Percentiles rank a stretch among this genome's conserved stretches.
These are phyloP conservation scores for Scytalidium lignicola DNA, from an alignment of 2,329 filamentous ascomycete genomes.

Conservation along the genomic window DNA sequence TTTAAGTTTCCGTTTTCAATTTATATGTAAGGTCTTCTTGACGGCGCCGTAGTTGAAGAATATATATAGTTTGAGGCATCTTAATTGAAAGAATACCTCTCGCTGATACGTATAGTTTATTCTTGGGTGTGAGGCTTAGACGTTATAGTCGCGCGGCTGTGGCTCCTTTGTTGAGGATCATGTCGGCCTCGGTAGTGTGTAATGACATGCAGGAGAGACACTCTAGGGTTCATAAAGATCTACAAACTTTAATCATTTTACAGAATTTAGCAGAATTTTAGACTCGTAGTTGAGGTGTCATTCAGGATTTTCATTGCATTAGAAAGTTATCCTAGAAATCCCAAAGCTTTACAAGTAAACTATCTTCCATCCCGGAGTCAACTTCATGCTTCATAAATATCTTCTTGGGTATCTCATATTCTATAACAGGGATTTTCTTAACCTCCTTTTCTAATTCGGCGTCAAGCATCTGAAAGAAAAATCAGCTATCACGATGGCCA, in stretches of 20 bases:
- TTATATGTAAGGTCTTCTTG: neutral
- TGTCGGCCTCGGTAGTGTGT: neutral
- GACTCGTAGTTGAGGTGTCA: neutral
- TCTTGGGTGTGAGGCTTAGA: constrained; percentile 6
- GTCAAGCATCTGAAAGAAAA: constrained; percentile 61
- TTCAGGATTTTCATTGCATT: neutral
- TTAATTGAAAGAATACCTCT: neutral
- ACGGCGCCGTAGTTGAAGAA: neutral
- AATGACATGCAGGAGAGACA: too few species aligned
- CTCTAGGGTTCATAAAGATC: neutral
- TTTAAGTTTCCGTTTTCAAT: neutral
- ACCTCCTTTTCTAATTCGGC: constrained; percentile 78
- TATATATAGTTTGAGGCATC: neutral
- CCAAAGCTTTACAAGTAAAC: constrained; percentile 56
- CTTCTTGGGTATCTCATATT: constrained; percentile 76
- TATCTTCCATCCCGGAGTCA: constrained; percentile 44
- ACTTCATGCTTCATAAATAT: constrained; percentile 39
- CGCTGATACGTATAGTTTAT: neutral
- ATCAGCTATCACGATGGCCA: constrained; percentile 28
- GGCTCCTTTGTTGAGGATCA: constrained; percentile 1
- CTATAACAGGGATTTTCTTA: constrained; percentile 81
- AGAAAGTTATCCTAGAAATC: constrained; percentile 37
- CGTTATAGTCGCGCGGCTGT: constrained; percentile 1
- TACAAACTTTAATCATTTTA: neutral
- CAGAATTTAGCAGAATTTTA: neutral